A percentile compares a stretch with the other conserved stretches of the same genome.
Conservation (phyloP, 2,329 filamentous ascomycete genomes). For the Sporothrix pallida region DNA sequence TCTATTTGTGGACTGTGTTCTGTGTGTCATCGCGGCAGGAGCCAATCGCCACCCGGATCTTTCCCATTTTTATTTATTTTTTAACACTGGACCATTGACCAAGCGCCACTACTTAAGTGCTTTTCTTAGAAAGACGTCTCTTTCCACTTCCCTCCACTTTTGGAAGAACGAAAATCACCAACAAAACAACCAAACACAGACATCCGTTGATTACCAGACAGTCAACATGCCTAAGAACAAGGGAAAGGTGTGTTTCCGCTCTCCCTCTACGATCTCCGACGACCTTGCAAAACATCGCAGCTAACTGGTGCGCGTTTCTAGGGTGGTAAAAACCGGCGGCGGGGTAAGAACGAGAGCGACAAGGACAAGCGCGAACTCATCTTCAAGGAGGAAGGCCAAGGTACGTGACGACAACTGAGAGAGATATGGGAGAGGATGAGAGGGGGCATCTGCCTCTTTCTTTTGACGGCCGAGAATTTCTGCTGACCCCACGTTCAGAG, state of each 20-base stretch:
- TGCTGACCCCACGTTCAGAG: constrained; percentile 40
- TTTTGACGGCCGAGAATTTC: background rate
- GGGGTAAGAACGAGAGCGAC: constrained; percentile 99
- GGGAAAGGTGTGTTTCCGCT: constrained; percentile 74
- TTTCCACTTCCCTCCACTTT: constrained; percentile 23
- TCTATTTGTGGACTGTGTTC: constrained; percentile 33
- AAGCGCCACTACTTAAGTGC: constrained; percentile 20
- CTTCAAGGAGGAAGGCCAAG: constrained; percentile 98
- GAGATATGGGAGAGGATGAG: background rate
- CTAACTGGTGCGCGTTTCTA: constrained; percentile 7
- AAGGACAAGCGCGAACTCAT: constrained; percentile 98
- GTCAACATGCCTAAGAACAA: constrained; percentile 95
- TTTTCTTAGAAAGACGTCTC: constrained; percentile 17
- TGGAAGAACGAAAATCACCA: constrained; percentile 1
- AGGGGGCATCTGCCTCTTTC: background rate
- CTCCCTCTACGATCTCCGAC: background rate
- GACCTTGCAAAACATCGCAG: background rate
- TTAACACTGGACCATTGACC: background rate
- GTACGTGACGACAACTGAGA: constrained; percentile 14
- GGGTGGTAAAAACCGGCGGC: constrained; percentile 96
- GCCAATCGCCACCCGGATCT: constrained; percentile 32
- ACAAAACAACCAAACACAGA: constrained; percentile 17
- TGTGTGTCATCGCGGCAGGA: constrained; percentile 18
- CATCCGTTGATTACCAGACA: constrained; percentile 4
- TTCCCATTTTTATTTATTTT: constrained; percentile 28